Evolutionary conservation across 495 filamentous ascomycete genomes (phyloP).

Genomic region (Penicillium malachiteum): DNA sequence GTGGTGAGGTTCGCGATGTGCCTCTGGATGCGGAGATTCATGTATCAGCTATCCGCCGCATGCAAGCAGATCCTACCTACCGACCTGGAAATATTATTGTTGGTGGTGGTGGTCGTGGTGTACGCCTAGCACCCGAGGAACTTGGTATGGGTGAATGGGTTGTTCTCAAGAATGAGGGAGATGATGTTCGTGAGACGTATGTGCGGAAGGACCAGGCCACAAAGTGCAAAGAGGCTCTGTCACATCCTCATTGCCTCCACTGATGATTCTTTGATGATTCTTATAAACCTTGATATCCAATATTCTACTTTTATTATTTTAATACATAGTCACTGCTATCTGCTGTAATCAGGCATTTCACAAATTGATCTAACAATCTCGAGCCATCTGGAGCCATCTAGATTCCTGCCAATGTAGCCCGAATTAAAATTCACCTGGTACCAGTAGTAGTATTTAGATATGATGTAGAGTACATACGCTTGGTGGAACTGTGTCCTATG

Average conservation of each 20-base stretch:
- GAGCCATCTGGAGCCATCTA: conserved; percentile 12
- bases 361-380: background rate
- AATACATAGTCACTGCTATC: background rate
- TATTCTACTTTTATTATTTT: background rate
- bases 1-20: conserved; percentile 79
- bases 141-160: conserved; percentile 75
- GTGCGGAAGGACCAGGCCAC: conserved; percentile 40
- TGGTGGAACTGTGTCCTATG: too few species aligned
- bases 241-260: background rate
- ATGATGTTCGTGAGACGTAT: conserved; percentile 64
- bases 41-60: conserved; percentile 68
- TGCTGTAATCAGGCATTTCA: background rate
- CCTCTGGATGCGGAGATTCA: conserved; percentile 70
- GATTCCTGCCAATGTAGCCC: conserved; percentile 8
- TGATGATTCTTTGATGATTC: background rate
- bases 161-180: conserved; percentile 59
- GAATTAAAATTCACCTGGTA: conserved; percentile 9
- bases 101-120: conserved; percentile 75
- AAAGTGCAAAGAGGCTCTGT: conserved; percentile 21
- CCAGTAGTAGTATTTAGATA: too few species aligned
- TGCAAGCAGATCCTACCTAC: conserved; percentile 64
- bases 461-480: too few species aligned
- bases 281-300: background rate
- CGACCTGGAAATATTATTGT: conserved; percentile 80
- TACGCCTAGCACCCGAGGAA: conserved; percentile 57